Base-by-base conservation (phyloP, 306 rosid genomes). In the Echinosophora koreensis region DNA sequence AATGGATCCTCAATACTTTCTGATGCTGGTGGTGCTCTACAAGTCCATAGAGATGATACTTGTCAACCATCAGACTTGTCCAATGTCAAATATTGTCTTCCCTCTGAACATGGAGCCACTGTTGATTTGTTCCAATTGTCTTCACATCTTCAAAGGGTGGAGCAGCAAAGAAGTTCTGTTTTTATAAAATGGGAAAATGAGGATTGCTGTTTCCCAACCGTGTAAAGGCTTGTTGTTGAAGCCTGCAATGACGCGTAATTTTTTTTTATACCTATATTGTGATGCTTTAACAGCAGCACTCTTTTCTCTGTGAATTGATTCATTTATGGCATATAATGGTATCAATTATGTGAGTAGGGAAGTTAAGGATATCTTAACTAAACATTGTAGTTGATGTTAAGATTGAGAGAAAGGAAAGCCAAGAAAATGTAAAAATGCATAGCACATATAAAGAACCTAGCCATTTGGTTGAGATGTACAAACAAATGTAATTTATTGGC, bases 111-210 rank as follows among this genome's bases (percentile, higher is more conserved):
- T 72, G 96, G 86, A 72, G 57, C 83, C 4, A 86, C 87, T 1
- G 89, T 90, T 73, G 86, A 92, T 73, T 71, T 90, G 77, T 85
- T 87, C 69, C 96, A 92, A 37, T 71, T 92, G 79, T 90, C 97
- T 54, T 87, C 93, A 34, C 89, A 92, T 82, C 95, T 92, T 78
- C 87, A 83, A 67, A 87, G 96, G 81, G 97, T 92, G 78, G 93
- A 92, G 84, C 87, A 80, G 42, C 92, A 88, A 74, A 86, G 88
- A 81, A 82, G 78, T 56, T 72, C 84, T 75, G 68, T 78, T 67
- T 84, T 82, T 83, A 83, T 86, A n/a, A 88, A 85, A 54, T 82
- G 80, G 79, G 88, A 82, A 81, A 83, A 79, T 69, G 92, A 85
- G 22, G 88, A 88, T 8, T 61, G 60, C 39, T 82, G 78, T 82